These are phyloP conservation scores for Backusella westeae DNA, from an alignment of 192 early-diverging fungal species.

Conservation along the genomic window DNA sequence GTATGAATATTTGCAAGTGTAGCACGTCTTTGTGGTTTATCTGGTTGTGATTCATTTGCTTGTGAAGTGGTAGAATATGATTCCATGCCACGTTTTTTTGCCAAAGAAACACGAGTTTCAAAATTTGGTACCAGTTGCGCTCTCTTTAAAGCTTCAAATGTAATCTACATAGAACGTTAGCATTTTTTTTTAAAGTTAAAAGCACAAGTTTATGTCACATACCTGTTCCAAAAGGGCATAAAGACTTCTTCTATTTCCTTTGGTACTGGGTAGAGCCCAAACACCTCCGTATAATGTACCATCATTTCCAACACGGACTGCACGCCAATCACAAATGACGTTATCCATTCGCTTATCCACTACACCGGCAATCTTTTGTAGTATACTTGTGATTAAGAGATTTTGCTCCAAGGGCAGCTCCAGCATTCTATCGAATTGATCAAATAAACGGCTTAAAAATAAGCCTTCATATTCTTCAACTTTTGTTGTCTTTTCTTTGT, in stretches of 20 bases:
- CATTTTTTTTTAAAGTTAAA: not conserved
- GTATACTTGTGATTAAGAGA: slow-evolving; percentile 54
- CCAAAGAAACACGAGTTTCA: slow-evolving; percentile 37
- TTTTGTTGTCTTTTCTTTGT: not conserved
- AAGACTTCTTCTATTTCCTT: slow-evolving; percentile 28
- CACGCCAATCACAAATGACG: slow-evolving; percentile 37
- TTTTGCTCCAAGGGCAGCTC: slow-evolving; percentile 55
- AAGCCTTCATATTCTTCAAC: slow-evolving; percentile 45
- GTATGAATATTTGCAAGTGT: slow-evolving; percentile 1
- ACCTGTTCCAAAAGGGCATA: slow-evolving; percentile 35
- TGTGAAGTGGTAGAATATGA: not conserved
- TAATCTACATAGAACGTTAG: slow-evolving; percentile 4
- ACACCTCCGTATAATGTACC: slow-evolving; percentile 34
- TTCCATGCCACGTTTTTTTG: slow-evolving; percentile 33
- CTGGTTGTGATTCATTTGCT: not conserved
- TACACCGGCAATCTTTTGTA: slow-evolving; percentile 48
- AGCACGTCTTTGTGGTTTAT: not conserved
- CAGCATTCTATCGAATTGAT: slow-evolving; percentile 39
- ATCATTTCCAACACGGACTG: slow-evolving; percentile 30
- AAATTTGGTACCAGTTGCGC: slow-evolving; percentile 41
- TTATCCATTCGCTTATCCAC: slow-evolving; percentile 42
- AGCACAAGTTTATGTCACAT: not conserved
- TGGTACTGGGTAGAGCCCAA: slow-evolving; percentile 24
- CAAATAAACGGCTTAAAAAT: slow-evolving; percentile 47
- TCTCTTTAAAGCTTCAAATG: slow-evolving; percentile 39